Base-by-base conservation (phyloP, 2,329 filamentous ascomycete genomes). In the Neopestalotiopsis clavispora region DNA sequence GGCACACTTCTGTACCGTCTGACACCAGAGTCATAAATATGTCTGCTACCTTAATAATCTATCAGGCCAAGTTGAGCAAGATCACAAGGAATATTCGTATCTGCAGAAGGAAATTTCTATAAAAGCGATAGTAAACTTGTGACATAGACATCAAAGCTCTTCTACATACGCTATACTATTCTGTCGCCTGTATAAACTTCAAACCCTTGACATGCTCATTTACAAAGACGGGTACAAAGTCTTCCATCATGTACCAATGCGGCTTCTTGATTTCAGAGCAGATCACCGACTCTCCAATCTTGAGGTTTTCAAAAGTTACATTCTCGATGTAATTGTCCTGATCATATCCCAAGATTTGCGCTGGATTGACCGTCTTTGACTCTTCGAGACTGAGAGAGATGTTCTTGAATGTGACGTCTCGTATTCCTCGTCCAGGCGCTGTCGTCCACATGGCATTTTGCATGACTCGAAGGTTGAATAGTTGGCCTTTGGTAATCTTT, bases 1-100 rank as follows among this genome's bases (percentile, higher is more conserved):
- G 77, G 77, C 5, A 79, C 76, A 1, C 69, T 79, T 2, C 67
- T 78, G 57, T 78, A 73, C 57, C 73, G 75, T 40, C 67, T 69
- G 10, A 62, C 17, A 17, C 59, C 59, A 20, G 59, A 62, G 59
- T 38, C 34, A 1, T 38, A 38, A 38, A 10, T 38, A 3, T 3
- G 3, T 28, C 23, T 28, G 23, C 3, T 28, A 28, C 23, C 3
- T 28, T 28, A 4, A 3, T 28, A 28, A 4, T 28, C 23, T 28
- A 4, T 28, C 3, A 28, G 23, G 2, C 3, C 3, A 28, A 28
- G 23, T 28, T 3, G 23, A 28, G 23, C 3, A 28, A 28, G 23
- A 28, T 28, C 3, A 28, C 23, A 28, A 28, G 23, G 3, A 28
- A 28, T 28, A 28, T 4, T 28, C 23, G 23, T 3, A 28, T 28